Conservation (phyloP, 441 rosid species). For the Geranium incanum region DNA sequence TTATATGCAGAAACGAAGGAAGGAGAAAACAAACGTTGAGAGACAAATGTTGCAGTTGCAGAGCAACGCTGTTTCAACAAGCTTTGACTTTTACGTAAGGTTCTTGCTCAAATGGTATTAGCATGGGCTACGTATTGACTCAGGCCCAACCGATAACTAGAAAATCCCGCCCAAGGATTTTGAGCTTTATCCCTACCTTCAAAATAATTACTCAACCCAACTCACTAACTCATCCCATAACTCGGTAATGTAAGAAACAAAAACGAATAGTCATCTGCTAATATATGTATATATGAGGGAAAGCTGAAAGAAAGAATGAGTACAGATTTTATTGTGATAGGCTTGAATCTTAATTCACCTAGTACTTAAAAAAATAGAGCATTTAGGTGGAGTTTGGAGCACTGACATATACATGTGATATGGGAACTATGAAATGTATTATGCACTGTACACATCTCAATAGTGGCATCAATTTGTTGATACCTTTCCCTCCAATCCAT, state of each 20-base stretch:
- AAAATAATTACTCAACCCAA: too few species aligned
- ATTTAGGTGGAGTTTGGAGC: slow-evolving; percentile 7
- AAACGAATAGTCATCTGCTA: too few species aligned
- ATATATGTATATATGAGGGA: not conserved
- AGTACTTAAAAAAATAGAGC: slow-evolving; percentile 8
- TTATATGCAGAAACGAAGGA: too few species aligned
- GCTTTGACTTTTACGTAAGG: not conserved
- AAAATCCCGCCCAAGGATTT: too few species aligned
- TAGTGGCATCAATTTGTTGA: slow-evolving; percentile 13
- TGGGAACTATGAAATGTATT: slow-evolving; percentile 20
- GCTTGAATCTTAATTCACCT: not conserved
- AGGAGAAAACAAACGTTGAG: too few species aligned
- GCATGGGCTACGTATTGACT: too few species aligned
- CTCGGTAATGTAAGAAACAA: not conserved
- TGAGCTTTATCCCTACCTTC: too few species aligned
- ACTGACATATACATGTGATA: slow-evolving; percentile 23
- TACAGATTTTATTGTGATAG: not conserved
- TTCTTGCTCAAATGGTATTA: too few species aligned
- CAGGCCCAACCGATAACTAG: too few species aligned
- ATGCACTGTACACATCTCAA: slow-evolving; percentile 30
- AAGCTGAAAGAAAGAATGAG: not conserved
- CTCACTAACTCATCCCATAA: too few species aligned
- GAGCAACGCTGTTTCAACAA: not conserved
- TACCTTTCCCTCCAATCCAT: slow-evolving; percentile 9
- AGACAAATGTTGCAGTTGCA: not conserved